Percentiles rank a stretch among this genome's conserved stretches.
These are phyloP conservation scores for Pelargonium hybrid DNA, from an alignment of 441 rosid genomes.

Conservation along the genomic window DNA sequence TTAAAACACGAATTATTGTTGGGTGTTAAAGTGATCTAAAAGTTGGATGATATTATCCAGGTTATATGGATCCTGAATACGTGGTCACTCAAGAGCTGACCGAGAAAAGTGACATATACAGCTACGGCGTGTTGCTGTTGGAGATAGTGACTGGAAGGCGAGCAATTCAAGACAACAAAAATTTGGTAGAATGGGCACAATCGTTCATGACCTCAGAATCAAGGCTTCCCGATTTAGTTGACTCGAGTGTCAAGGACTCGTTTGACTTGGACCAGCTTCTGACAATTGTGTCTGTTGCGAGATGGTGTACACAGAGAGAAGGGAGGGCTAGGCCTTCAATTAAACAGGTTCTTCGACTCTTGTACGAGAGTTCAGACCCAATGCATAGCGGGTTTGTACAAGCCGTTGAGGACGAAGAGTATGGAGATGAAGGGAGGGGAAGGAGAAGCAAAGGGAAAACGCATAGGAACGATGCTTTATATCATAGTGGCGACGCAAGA, in stretches of 20 bases:
- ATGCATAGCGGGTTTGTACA: constrained; percentile 55
- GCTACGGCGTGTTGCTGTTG: constrained; percentile 76
- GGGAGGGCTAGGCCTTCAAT: constrained; percentile 73
- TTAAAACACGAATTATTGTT: neutral
- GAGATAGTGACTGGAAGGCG: constrained; percentile 69
- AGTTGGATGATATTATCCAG: constrained; percentile 30
- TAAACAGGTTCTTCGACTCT: constrained; percentile 68
- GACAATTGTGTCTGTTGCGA: constrained; percentile 46
- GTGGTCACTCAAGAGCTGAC: constrained; percentile 76
- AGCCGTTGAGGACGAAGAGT: constrained; percentile 57
- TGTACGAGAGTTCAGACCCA: constrained; percentile 79
- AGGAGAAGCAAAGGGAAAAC: constrained; percentile 52
- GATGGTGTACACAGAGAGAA: constrained; percentile 88
- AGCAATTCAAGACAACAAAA: constrained; percentile 67
- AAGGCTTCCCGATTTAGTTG: constrained; percentile 53
- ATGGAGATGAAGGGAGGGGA: constrained; percentile 53
- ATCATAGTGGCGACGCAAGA: constrained; percentile 54
- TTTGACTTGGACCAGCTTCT: constrained; percentile 67
- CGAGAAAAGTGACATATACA: constrained; percentile 88
- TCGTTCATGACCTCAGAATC: constrained; percentile 43
- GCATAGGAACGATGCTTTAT: constrained; percentile 36
- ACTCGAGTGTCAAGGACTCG: constrained; percentile 43
- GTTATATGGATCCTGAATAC: constrained; percentile 93
- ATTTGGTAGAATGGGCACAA: constrained; percentile 67
- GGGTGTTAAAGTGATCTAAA: constrained; percentile 7